Conservation (phyloP, 78 protist species). For the Tieghemostelium lacteum region DNA sequence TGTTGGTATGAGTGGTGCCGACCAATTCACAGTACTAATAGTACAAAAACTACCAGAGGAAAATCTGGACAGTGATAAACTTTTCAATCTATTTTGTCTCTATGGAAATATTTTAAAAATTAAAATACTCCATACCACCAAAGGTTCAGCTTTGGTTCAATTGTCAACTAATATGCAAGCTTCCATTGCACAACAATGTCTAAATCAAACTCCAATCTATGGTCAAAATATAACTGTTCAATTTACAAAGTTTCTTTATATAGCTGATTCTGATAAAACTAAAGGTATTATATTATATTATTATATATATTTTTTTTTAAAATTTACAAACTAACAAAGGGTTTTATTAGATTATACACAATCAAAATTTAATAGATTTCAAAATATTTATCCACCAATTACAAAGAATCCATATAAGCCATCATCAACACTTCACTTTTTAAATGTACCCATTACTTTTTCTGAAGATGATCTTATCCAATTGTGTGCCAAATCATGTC, state of each 20-base stretch:
- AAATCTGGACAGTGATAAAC: conserved; percentile 33
- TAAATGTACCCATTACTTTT: conserved; percentile 57
- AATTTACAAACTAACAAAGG: background rate
- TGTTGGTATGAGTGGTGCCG: background rate
- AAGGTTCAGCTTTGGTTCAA: conserved; percentile 73
- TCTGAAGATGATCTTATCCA: conserved; percentile 47
- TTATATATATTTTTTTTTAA: background rate
- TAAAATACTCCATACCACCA: conserved; percentile 58
- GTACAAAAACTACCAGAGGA: conserved; percentile 70
- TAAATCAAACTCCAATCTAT: conserved; percentile 26
- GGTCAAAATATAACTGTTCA: conserved; percentile 44
- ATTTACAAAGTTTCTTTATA: conserved; percentile 43
- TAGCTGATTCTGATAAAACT: conserved; percentile 67
- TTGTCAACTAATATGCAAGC: conserved; percentile 57
- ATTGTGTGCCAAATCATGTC: conserved; percentile 23
- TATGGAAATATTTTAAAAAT: conserved; percentile 72
- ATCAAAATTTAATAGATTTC: conserved; percentile 54
- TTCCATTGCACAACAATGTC: conserved; percentile 51
- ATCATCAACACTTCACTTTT: conserved; percentile 67
- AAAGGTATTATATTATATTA: conserved; percentile 13
- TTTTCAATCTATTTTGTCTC: conserved; percentile 76
- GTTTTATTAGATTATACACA: conserved; percentile 42
- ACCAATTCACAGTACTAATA: conserved; percentile 50
- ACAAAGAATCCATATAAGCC: conserved; percentile 68
- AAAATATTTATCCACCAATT: background rate